These are phyloP conservation scores for Trichoderma reesei DNA, from an alignment of 495 filamentous ascomycete species.

Conservation along the genomic window DNA sequence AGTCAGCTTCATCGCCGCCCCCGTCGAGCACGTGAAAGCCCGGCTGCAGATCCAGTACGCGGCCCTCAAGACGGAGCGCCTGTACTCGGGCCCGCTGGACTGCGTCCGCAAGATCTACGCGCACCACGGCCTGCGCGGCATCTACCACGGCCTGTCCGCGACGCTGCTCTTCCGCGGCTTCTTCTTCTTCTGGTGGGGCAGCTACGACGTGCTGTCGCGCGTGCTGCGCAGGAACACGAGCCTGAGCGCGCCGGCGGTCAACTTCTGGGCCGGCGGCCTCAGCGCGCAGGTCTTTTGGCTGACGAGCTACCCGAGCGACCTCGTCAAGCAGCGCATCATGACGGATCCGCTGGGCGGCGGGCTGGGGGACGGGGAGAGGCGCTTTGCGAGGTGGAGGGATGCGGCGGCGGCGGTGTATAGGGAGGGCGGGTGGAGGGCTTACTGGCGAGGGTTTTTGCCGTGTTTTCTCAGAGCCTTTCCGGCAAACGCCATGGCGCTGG, in stretches of 20 bases:
- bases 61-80: slow-evolving; percentile 56
- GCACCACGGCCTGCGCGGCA: slow-evolving; percentile 61
- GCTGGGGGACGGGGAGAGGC: slow-evolving; percentile 55
- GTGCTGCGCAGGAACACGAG: slow-evolving; percentile 53
- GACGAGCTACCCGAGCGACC: slow-evolving; percentile 82
- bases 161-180: slow-evolving; percentile 84
- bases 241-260: slow-evolving; percentile 70
- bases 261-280: slow-evolving; percentile 95
- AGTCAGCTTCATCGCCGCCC: slow-evolving; percentile 84
- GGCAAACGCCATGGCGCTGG: slow-evolving; percentile 87
- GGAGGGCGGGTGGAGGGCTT: slow-evolving; percentile 67
- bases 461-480: slow-evolving; percentile 93
- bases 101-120: slow-evolving; percentile 58
- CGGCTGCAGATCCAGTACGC: slow-evolving; percentile 88
- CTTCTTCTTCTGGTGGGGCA: slow-evolving; percentile 97
- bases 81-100: slow-evolving; percentile 83
- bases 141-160: slow-evolving; percentile 76
- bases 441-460: slow-evolving; percentile 88
- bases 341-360: slow-evolving; percentile 73
- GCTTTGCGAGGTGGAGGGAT: slow-evolving; percentile 68
- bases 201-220: slow-evolving; percentile 74
- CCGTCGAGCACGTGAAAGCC: slow-evolving; percentile 93
- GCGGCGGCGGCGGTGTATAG: slow-evolving; percentile 67
- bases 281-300: slow-evolving; percentile 92
- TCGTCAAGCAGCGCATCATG: slow-evolving; percentile 98